Percentiles rank a stretch among this genome's conserved stretches.
Evolutionary conservation across 352 stramenopile genomes (phyloP).

Genomic region (Pythium phragmitis): DNA sequence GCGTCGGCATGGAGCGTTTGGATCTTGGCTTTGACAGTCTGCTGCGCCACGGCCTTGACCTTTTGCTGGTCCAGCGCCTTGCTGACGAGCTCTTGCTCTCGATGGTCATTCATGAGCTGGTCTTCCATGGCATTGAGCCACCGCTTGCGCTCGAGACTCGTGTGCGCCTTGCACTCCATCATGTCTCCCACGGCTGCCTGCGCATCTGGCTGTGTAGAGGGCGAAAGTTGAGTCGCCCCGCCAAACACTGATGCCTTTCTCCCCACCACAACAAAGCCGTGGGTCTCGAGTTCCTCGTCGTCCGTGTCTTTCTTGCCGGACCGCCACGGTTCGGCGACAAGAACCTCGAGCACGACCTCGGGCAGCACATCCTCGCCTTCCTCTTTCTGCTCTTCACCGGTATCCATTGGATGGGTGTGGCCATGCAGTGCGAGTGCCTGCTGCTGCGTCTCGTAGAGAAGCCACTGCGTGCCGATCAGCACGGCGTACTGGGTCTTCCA

Average conservation of each 20-base stretch:
- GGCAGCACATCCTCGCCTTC: conserved; percentile 26
- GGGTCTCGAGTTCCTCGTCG: conserved; percentile 26
- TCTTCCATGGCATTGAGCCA: conserved; percentile 73
- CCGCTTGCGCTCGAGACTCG: conserved; percentile 63
- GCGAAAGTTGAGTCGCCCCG: neutral
- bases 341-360: conserved; percentile 58
- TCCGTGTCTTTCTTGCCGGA: conserved; percentile 1
- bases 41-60: conserved; percentile 37
- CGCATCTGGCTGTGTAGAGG: neutral
- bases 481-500: conserved; percentile 74
- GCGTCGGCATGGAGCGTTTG: conserved; percentile 47
- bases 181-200: conserved; percentile 19
- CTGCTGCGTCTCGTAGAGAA: conserved; percentile 68
- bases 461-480: conserved; percentile 64
- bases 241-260: conserved; percentile 16
- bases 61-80: conserved; percentile 38
- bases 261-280: conserved; percentile 27
- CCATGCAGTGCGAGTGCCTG: conserved; percentile 39
- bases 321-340: conserved; percentile 27
- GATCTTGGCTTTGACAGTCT: conserved; percentile 54
- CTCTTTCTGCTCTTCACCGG: conserved; percentile 7
- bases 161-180: conserved; percentile 56
- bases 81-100: conserved; percentile 37
- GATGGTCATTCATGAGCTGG: conserved; percentile 30
- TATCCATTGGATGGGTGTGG: conserved; percentile 21